These are phyloP conservation scores for Cornus suecica DNA, from an alignment of 148 eudicot species.

Conservation along the genomic window DNA sequence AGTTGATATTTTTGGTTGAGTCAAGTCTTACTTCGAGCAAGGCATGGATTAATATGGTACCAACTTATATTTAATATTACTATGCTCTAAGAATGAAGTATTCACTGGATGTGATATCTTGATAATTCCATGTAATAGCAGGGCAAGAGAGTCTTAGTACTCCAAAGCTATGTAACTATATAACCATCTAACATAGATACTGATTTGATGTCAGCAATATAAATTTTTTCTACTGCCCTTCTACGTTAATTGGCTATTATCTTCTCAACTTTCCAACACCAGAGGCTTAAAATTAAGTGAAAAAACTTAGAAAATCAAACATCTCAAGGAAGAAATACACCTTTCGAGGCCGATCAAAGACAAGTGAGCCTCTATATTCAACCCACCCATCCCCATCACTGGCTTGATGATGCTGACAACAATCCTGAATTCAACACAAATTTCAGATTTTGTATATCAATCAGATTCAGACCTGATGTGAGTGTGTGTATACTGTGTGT, in stretches of 20 bases:
- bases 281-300: not conserved
- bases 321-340: conserved; percentile 10
- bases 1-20: too few relatives aligned
- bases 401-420: conserved; percentile 98
- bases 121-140: too few relatives aligned
- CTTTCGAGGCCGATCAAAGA: conserved; percentile 33
- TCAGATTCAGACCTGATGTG: not conserved
- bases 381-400: conserved; percentile 99
- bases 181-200: too few relatives aligned
- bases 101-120: too few relatives aligned
- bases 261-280: not conserved
- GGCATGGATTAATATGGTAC: too few relatives aligned
- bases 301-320: not conserved
- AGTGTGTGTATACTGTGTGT: too few relatives aligned
- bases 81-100: too few relatives aligned
- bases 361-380: conserved; percentile 47
- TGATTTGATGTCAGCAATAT: not conserved
- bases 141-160: too few relatives aligned
- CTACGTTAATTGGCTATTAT: not conserved
- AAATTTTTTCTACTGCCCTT: not conserved
- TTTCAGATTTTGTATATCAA: not conserved
- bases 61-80: too few relatives aligned
- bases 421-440: conserved; percentile 52
- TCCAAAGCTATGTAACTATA: not conserved
- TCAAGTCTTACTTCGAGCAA: too few relatives aligned